These are phyloP conservation scores for Metarhizium robertsii DNA, from an alignment of 2,329 filamentous ascomycete species.

Conservation along the genomic window DNA sequence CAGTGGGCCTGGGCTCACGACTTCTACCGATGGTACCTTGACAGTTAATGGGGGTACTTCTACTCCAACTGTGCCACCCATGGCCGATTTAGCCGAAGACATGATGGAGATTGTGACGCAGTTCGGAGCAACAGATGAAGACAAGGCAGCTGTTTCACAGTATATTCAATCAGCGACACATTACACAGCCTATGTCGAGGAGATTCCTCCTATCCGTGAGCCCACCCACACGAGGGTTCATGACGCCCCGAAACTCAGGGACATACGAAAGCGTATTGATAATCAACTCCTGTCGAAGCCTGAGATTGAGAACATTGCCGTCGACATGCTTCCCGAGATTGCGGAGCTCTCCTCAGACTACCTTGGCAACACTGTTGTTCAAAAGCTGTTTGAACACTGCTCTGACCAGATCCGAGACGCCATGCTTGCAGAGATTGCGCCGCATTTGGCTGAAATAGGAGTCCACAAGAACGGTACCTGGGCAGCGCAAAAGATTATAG, in stretches of 20 bases:
- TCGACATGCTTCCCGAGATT: slow-evolving; percentile 93
- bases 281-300: slow-evolving; percentile 78
- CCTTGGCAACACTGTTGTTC: slow-evolving; percentile 96
- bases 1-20: slow-evolving; percentile 27
- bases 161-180: slow-evolving; percentile 70
- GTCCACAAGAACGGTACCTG: slow-evolving; percentile 99
- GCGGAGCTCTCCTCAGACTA: slow-evolving; percentile 93
- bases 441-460: slow-evolving; percentile 91
- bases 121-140: slow-evolving; percentile 77
- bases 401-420: slow-evolving; percentile 82
- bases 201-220: slow-evolving; percentile 84
- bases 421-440: slow-evolving; percentile 81
- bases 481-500: slow-evolving; percentile 99
- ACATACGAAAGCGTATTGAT: slow-evolving; percentile 96
- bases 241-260: slow-evolving; percentile 86
- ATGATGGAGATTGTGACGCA: slow-evolving; percentile 80
- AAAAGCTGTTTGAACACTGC: slow-evolving; percentile 96
- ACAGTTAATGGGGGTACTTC: slow-evolving; percentile 12
- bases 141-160: slow-evolving; percentile 60
- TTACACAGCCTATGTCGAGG: slow-evolving; percentile 62
- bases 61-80: slow-evolving; percentile 58
- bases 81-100: slow-evolving; percentile 71
- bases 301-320: slow-evolving; percentile 87
- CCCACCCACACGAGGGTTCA: slow-evolving; percentile 82
- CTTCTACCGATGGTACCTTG: slow-evolving; percentile 17